Conservation (phyloP, 805 yeast genomes). For the Candida krabiensis region DNA sequence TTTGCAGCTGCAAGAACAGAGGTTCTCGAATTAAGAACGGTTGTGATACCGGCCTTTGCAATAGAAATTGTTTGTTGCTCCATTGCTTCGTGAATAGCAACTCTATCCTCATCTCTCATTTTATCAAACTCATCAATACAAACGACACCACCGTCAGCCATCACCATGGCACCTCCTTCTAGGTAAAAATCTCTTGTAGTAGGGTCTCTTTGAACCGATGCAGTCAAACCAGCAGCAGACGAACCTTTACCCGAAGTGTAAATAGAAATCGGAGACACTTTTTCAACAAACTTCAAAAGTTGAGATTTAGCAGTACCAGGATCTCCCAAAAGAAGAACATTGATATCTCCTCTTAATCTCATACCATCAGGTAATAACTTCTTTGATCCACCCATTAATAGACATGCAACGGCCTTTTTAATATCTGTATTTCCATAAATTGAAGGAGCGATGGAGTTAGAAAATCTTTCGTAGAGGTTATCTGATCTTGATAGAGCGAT, state of each 20-base stretch:
- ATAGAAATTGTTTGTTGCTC: conserved; percentile 98
- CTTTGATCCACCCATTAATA: conserved; percentile 92
- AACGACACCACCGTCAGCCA: conserved; percentile 98
- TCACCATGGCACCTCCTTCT: conserved; percentile 99
- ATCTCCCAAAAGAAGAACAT: conserved; percentile 90
- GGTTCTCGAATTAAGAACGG: conserved; percentile 93
- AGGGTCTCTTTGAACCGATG: conserved; percentile 92
- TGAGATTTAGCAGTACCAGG: conserved; percentile 99
- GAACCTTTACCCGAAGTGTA: conserved; percentile 99
- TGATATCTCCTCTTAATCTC: conserved; percentile 96
- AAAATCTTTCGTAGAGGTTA: conserved; percentile 78
- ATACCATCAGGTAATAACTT: conserved; percentile 92
- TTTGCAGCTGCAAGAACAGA: conserved; percentile 97
- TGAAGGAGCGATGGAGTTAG: conserved; percentile 92
- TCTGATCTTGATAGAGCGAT: conserved; percentile 78
- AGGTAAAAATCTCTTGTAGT: conserved; percentile 86
- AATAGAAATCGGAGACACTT: conserved; percentile 89
- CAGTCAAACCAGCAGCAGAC: conserved; percentile 99
- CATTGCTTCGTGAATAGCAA: conserved; percentile 99
- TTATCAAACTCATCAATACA: conserved; percentile 99
- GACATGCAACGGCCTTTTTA: conserved; percentile 89
- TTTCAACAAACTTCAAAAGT: conserved; percentile 90
- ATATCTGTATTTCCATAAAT: conserved; percentile 93
- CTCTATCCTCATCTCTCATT: conserved; percentile 98
- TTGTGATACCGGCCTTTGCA: conserved; percentile 98